Conservation (phyloP, 2,329 filamentous ascomycete genomes). For the Xylariaceae sp. region DNA sequence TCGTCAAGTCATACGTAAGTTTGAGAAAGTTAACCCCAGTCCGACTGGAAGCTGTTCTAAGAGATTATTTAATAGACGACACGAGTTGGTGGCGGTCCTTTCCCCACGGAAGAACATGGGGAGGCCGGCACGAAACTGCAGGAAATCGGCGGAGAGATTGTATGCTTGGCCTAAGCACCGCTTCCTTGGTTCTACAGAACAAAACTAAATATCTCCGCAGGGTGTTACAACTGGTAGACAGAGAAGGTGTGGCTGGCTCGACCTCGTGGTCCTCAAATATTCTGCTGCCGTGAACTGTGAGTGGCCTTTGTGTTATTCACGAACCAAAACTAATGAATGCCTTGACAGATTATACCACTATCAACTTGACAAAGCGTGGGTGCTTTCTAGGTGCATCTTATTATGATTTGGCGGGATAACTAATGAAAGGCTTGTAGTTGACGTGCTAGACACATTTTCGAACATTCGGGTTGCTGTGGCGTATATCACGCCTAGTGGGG, state of each 20-base stretch:
- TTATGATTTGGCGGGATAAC: background rate
- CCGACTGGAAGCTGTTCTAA: background rate
- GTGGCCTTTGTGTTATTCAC: background rate
- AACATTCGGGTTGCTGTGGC: constrained; percentile 57
- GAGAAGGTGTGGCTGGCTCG: constrained; percentile 19
- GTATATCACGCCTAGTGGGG: constrained; percentile 42
- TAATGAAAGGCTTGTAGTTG: constrained; percentile 34
- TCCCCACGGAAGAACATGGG: constrained; percentile 50
- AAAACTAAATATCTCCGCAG: constrained; percentile 2
- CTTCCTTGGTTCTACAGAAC: background rate
- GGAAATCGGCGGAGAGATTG: constrained; percentile 34
- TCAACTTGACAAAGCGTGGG: constrained; percentile 34
- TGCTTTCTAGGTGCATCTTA: background rate
- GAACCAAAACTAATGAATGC: background rate
- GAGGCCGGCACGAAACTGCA: constrained; percentile 36
- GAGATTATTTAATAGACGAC: constrained; percentile 46
- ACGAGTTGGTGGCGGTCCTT: constrained; percentile 50
- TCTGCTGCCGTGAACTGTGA: constrained; percentile 20
- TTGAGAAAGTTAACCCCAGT: background rate
- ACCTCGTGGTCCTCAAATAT: constrained; percentile 23
- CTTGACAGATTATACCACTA: constrained; percentile 19
- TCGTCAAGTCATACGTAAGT: constrained; percentile 50
- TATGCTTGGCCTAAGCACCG: background rate
- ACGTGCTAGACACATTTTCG: constrained; percentile 57
- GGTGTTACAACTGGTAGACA: constrained; percentile 45